phyloP scores from a whole-genome alignment of 2,329 filamentous ascomycete species.

The Ascocoryne sarcoides region DNA sequence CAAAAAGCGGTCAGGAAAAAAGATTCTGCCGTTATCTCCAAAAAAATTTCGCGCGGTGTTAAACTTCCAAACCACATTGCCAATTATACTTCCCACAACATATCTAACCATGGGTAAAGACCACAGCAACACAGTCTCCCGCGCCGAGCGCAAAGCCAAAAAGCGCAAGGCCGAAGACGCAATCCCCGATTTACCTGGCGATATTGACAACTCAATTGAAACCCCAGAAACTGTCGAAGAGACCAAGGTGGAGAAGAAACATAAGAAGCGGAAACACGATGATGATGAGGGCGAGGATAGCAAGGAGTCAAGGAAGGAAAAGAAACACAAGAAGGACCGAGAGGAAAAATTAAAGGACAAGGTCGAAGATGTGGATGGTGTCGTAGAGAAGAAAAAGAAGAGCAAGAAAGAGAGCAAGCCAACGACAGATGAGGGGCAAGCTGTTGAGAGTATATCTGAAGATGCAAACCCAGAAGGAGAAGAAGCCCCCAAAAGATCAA shows the following conservation, averaged over 20 bases:
- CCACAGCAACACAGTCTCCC: conserved; percentile 22
- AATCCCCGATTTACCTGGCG: conserved; percentile 27
- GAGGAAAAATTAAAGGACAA: conserved; percentile 3
- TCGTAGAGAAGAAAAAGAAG: conserved; percentile 14
- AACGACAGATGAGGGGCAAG: conserved; percentile 3
- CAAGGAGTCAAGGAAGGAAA: conserved; percentile 12
- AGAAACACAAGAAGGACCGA: conserved; percentile 9
- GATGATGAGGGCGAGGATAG: conserved; percentile 14
- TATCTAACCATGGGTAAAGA: conserved; percentile 19
- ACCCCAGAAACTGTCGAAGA: conserved; percentile 15
- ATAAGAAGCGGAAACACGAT: conserved; percentile 19
- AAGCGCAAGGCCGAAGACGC: conserved; percentile 28
- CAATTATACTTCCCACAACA: conserved; percentile 14
- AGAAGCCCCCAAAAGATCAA: conserved; percentile 26
- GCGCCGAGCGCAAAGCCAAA: conserved; percentile 28
- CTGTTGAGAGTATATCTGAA: conserved; percentile 13
- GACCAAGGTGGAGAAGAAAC: conserved; percentile 5
- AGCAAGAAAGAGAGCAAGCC: conserved; percentile 8
- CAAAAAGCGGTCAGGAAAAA: too few species aligned
- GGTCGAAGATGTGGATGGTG: conserved; percentile 6
- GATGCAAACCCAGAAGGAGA: conserved; percentile 4
- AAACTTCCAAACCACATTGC: background rate
- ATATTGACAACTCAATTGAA: conserved; percentile 19
- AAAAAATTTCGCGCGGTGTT: background rate
- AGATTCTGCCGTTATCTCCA: too few species aligned